Percentiles rank a stretch among this genome's conserved stretches.
Evolutionary conservation across 2,329 filamentous ascomycete species (phyloP).

Genomic region (Colletotrichum liaoningense): DNA sequence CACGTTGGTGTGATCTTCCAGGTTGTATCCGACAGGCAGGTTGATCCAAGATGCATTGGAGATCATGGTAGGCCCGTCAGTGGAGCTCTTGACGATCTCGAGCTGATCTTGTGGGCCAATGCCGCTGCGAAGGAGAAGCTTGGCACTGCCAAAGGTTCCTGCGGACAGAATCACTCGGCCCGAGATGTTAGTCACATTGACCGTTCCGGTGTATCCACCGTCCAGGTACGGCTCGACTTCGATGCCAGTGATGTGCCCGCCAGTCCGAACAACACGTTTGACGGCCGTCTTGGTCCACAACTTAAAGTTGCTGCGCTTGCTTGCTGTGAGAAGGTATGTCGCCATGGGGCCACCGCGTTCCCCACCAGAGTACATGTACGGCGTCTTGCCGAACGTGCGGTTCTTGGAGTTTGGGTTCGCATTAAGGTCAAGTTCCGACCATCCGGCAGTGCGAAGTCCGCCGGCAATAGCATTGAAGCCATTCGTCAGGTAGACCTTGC

Average conservation of each 20-base stretch:
- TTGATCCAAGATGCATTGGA: slow-evolving; percentile 64
- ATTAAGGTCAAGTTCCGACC: slow-evolving; percentile 72
- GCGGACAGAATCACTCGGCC: slow-evolving; percentile 77
- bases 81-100: slow-evolving; percentile 59
- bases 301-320: slow-evolving; percentile 71
- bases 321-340: slow-evolving; percentile 75
- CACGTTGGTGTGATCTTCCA: slow-evolving; percentile 66
- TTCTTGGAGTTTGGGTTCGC: slow-evolving; percentile 72
- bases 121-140: slow-evolving; percentile 74
- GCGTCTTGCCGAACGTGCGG: slow-evolving; percentile 70
- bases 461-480: slow-evolving; percentile 72
- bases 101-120: slow-evolving; percentile 74
- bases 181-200: slow-evolving; percentile 68
- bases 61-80: slow-evolving; percentile 64
- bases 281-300: slow-evolving; percentile 75
- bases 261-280: slow-evolving; percentile 73
- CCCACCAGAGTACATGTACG: slow-evolving; percentile 75
- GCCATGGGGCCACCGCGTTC: slow-evolving; percentile 77
- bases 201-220: slow-evolving; percentile 67
- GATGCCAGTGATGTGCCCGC: slow-evolving; percentile 73
- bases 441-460: slow-evolving; percentile 70
- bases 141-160: slow-evolving; percentile 76
- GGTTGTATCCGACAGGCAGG: slow-evolving; percentile 68
- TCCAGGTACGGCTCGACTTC: slow-evolving; percentile 68
- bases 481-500: slow-evolving; percentile 73